Evolutionary conservation across 352 stramenopile species (phyloP).

Genomic region (Pythium monospermum): DNA sequence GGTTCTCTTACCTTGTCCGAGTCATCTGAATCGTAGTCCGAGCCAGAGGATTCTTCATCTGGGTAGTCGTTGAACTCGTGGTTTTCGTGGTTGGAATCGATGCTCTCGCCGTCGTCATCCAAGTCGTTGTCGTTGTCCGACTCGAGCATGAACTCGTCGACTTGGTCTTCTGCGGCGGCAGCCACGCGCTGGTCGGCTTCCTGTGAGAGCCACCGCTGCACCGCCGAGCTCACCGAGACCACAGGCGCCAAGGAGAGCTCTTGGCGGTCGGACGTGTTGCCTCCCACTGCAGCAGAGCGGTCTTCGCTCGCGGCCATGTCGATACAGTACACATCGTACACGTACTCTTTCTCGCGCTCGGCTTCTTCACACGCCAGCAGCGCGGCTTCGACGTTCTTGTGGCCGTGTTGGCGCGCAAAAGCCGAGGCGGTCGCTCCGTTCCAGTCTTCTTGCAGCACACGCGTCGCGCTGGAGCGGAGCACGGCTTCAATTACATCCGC

Average conservation of each 20-base stretch:
- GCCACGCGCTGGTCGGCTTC: conserved; percentile 27
- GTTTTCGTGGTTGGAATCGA: conserved; percentile 83
- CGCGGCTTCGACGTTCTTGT: conserved; percentile 54
- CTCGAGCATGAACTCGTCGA: conserved; percentile 77
- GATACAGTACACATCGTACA: conserved; percentile 85
- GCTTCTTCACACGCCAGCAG: conserved; percentile 68
- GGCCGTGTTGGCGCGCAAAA: conserved; percentile 54
- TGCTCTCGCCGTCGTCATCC: conserved; percentile 68
- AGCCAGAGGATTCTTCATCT: conserved; percentile 60
- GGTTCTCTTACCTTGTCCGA: conserved; percentile 19
- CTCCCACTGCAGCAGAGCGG: background rate
- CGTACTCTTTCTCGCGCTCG: conserved; percentile 74
- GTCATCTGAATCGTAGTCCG: conserved; percentile 35
- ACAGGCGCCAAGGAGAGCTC: conserved; percentile 30
- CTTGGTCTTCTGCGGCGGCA: conserved; percentile 36
- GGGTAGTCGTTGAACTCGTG: conserved; percentile 78
- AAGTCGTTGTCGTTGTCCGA: conserved; percentile 68
- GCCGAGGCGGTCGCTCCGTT: conserved; percentile 42
- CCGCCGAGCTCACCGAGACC: conserved; percentile 68
- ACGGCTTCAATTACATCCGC: conserved; percentile 76
- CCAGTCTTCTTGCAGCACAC: conserved; percentile 61
- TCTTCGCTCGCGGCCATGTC: conserved; percentile 49
- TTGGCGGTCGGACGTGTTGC: conserved; percentile 11
- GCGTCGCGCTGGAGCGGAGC: conserved; percentile 38
- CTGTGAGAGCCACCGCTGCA: conserved; percentile 74